Base-by-base conservation (phyloP, 768 basidiomycete genomes). In the Termitomyces sp. region DNA sequence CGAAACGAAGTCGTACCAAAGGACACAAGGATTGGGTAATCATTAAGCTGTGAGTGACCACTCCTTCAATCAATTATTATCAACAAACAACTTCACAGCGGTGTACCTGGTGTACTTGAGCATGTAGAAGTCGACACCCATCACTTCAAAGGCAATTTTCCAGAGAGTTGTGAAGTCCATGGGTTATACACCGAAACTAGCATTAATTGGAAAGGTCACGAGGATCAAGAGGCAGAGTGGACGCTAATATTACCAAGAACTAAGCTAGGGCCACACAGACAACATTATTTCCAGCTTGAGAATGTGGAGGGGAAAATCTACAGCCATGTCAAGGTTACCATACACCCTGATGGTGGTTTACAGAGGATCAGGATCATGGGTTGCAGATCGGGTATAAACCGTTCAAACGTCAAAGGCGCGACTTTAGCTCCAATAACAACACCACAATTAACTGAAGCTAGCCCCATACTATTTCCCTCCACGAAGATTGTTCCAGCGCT, bases 141-240 rank as follows among this genome's bases (percentile, higher is more conserved):
- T 4, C 88, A 95, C 76, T 98, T 97, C 76, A 93, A 91, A 69
- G 97, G 96, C 24, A 98, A 98, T 71, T 98, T 91, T 68, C 96
- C 96, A 10, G 88, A 93, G 65, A 88, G 86, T 59, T 91, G 88
- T 68, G 91, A 94, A 65, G 66, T 95, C 20, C 86, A 89, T 68
- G 93, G 84, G 14, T 72, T 70, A 68, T 83, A 62, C 62, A 69
- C 64, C 43, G 63, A 68, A 24, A 65, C 62, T 48, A 69, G 76
- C 53, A 62, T 77, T 48, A 76, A 79, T 62, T 76, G 76, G 70
- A 65, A 69, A 56, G 68, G 68, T 43, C 68, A 68, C 54, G 61
- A 71, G 0, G 67, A 68, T 36, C 70, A 75, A 34, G 76, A 81
- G 48, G 73, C 81, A 18, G 67, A 77, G 12, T 99, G 97, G 97